Base-by-base conservation (phyloP, 2,329 filamentous ascomycete species). In the Rugonectria rugulosa region DNA sequence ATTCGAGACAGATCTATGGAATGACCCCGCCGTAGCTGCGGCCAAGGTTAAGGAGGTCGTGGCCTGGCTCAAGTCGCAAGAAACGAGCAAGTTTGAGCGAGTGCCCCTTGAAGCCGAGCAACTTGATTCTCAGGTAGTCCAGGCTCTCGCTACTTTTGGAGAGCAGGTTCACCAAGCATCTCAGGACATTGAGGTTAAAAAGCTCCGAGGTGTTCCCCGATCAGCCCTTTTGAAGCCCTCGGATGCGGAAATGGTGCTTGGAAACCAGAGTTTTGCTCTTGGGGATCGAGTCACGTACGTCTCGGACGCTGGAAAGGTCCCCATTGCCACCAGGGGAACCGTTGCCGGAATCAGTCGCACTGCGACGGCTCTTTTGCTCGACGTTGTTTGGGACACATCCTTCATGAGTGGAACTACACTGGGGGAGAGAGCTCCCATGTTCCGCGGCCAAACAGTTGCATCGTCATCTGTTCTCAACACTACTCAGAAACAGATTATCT, bases 371-470 rank as follows among this genome's bases (percentile, higher is more conserved):
- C 85, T 91, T 41, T 82, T 97, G 54, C 81, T 99, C 31, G 95
- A 99, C 71, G 85, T 98, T 53, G 88, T 99, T 7, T 99, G 97
- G 75, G 96, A 99, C 72, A 85, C 86, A 11, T 90, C 92, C 0
- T 99, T 99, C 75, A 98, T 99, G 93, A 96, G 92, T 69, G 95
- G 95, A 60, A 97, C 93, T 2, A 95, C 91, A 1, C 82, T 99
- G 14, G 90, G 91, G 56, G 92, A 93, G 53, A 88, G 95, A 56
- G 97, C 94, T 70, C 92, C 92, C 21, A 88, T 91, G 31, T 99
- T 99, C 86, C 87, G 94, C 29, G 95, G 95, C 47, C 93, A 95
- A 72, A 97, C 95, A 0, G 92, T 99, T 4, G 86, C 92, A 2
- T 85, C 89, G 6, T 89, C 90, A n/a, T 90, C 91, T 1, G 92